phyloP scores from a whole-genome alignment of 768 basidiomycete species.

The Stropharia rugosoannulata region DNA sequence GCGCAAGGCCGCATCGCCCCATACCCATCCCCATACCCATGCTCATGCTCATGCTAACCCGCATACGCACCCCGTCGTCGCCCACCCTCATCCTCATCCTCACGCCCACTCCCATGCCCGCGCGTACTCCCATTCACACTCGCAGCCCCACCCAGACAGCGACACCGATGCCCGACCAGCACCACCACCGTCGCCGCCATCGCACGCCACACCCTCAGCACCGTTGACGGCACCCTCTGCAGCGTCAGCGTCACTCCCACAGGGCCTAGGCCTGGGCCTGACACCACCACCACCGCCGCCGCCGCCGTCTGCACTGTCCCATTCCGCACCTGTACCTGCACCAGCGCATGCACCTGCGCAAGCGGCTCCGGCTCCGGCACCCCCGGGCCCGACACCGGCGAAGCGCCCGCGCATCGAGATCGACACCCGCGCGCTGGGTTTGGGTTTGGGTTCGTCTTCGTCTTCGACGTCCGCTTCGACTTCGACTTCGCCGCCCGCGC shows the following conservation, averaged over 20 bases:
- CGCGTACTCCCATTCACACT: not conserved
- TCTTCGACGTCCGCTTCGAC: too few species aligned
- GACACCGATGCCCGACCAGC: too few species aligned
- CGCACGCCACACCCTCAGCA: not conserved
- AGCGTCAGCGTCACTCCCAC: too few species aligned
- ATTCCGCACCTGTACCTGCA: not conserved
- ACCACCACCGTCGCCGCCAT: not conserved
- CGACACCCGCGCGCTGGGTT: not conserved
- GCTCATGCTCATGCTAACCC: conserved; percentile 31
- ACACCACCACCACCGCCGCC: too few species aligned
- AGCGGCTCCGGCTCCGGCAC: not conserved
- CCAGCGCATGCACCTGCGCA: too few species aligned
- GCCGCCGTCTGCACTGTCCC: too few species aligned
- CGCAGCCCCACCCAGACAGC: not conserved
- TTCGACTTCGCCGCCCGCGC: too few species aligned
- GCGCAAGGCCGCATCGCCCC: too few species aligned
- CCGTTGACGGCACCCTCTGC: not conserved
- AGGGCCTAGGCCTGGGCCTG: too few species aligned
- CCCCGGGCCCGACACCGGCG: not conserved
- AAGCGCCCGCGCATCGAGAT: conserved; percentile 44
- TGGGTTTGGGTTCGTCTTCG: too few species aligned
- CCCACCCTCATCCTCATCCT: too few species aligned
- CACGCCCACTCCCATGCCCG: not conserved
- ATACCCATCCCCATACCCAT: conserved; percentile 14
- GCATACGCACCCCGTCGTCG: conserved; percentile 5